Evolutionary conservation across 2,329 filamentous ascomycete genomes (phyloP), one percentile per base, ranked within the genome.

Genomic region (Pseudopyricularia cyperi): DNA sequence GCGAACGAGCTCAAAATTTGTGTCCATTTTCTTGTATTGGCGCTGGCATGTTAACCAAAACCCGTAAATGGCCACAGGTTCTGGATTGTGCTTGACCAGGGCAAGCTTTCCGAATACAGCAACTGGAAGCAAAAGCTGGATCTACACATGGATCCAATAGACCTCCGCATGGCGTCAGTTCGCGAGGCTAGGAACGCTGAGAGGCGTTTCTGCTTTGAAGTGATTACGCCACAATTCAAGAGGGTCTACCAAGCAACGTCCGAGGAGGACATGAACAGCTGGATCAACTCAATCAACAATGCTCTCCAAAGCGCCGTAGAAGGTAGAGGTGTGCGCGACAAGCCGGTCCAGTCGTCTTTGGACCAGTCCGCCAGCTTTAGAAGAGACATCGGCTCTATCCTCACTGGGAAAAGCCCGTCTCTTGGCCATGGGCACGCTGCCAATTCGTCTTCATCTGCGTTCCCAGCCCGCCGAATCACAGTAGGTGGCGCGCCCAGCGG

Each of bases 111-210:
- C 1, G 93, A 98, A 64, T 98, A 98, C 68, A 95, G 90, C 65
- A 97, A 98, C 66, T 98, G 93, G 93, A 98, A 98, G 68, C 89
- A 98, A 65, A 91, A 82, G 65, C 78, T 98, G 24, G 93, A 98
- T 66, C 73, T 97, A 26, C 94, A 98, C 65, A 97, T 95, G 82
- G 93, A 97, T 2, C 93, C 93, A 0, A 97, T 98, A 57, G 94
- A 98, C 66, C 74, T 98, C 46, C 86, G 93, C 34, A 93, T 97
- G 82, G 93, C 93, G 9, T 97, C 93, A 15, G 94, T 98, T 15
- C 82, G 93, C 53, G 93, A 98, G 70, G 91, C 94, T 39, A 83
- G 93, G 24, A 95, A 94, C 65, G 88, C 90, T 1, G 94, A 98
- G 61, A 80, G 93, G 26, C 82, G 93, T 5, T 98, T 98, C 67